Base-by-base conservation (phyloP, 2,329 filamentous ascomycete species). In the Neonectria punicea region DNA sequence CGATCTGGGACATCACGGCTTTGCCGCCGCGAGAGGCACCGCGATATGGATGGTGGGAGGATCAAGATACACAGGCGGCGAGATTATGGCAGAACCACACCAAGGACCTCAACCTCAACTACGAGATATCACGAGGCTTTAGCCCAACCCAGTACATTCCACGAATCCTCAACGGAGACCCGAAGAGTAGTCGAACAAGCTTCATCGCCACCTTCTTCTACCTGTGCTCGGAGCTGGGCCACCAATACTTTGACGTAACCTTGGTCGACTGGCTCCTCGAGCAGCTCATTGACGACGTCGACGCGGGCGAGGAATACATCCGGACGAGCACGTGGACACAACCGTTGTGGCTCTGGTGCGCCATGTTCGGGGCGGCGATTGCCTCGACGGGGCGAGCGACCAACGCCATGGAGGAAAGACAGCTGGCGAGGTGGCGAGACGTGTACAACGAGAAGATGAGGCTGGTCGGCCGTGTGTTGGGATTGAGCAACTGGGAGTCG, bases 201-300 rank as follows among this genome's bases (percentile, higher is more conserved):
- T 83, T 83, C 72, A 81, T 83, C 58, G 80, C 81, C 44, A 83
- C 81, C 36, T 83, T 83, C 71, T 81, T 84, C 72, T 84, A 83
- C 70, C 77, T 84, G 46, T 80, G 81, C 74, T 79, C 82, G 51
- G 81, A 83, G 65, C 71, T 84, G 62, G 80, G 81, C 43, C 77
- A 81, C 58, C 77, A 75, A 41, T 74, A 76, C 34, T 77, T 84
- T 43, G 81, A 83, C 65, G 78, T 80, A 28, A 81, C 82, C 59
- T 76, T 84, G 41, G 77, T 82, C 6, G 81, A 80, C 63, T 83
- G 81, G 81, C 78, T 83, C 50, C 76, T 83, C 49, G 82, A 83
- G 68, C 81, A 84, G 63, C 75, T 83, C 51, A 77, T 83, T 14
- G 80, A 80, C 54, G 82, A 84, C 60, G 79, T 83, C 43, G 80